phyloP scores from a whole-genome alignment of 805 yeast genomes.

The Phaffomyces thermotolerans region DNA sequence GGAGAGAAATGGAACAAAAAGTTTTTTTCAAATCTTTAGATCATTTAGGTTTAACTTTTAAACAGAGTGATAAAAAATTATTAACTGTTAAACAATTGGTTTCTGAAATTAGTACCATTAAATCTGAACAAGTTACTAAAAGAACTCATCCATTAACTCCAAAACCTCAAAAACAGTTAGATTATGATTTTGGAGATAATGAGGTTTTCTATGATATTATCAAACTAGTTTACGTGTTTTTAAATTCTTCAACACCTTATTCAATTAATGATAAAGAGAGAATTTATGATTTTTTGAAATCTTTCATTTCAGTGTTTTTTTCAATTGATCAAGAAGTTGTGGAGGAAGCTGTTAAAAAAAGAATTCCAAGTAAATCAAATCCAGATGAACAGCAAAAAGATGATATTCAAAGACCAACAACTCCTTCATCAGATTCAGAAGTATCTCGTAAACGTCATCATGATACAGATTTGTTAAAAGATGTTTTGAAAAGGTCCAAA shows the following conservation, averaged over 20 bases:
- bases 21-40: conserved; percentile 90
- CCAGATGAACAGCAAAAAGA: conserved; percentile 17
- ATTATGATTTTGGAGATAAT: conserved; percentile 55
- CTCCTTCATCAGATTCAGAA: conserved; percentile 13
- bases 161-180: conserved; percentile 69
- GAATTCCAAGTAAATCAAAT: conserved; percentile 19
- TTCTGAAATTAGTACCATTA: conserved; percentile 86
- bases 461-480: conserved; percentile 49
- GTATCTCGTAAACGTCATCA: conserved; percentile 29
- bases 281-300: conserved; percentile 60
- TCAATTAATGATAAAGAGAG: conserved; percentile 77
- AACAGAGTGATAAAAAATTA: conserved; percentile 91
- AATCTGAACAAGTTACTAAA: conserved; percentile 85
- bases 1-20: conserved; percentile 97
- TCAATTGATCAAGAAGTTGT: conserved; percentile 44
- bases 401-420: conserved; percentile 5
- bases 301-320: conserved; percentile 69
- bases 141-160: conserved; percentile 82
- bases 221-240: conserved; percentile 56
- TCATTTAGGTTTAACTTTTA: conserved; percentile 91
- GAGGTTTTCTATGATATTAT: conserved; percentile 70
- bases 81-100: conserved; percentile 84
- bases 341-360: conserved; percentile 31
- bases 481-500: conserved; percentile 50
- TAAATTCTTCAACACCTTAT: conserved; percentile 63